phyloP scores from a whole-genome alignment of 140 eudicot species.

The Cichorium intybus region DNA sequence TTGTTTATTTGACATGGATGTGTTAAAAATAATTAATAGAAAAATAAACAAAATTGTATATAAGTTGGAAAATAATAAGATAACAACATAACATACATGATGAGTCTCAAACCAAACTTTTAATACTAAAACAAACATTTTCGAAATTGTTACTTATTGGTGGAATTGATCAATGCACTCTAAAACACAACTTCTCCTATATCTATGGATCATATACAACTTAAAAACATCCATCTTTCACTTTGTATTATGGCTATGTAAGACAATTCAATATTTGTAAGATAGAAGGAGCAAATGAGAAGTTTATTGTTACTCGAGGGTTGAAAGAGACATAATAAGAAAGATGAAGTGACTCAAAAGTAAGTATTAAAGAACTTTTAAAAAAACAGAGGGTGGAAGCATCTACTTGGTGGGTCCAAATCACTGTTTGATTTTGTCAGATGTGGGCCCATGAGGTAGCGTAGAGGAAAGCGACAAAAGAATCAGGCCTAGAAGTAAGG shows the following conservation, averaged over 20 bases:
- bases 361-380: background rate
- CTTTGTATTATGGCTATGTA: background rate
- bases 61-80: too few relatives aligned
- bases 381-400: constrained; percentile 14
- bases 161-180: too few relatives aligned
- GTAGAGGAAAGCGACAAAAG: constrained; percentile 51
- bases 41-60: too few relatives aligned
- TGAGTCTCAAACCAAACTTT: background rate
- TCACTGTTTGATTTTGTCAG: constrained; percentile 22
- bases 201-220: background rate
- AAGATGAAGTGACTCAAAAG: background rate
- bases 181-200: too few relatives aligned
- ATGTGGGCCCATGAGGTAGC: constrained; percentile 20
- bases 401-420: constrained; percentile 13
- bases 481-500: constrained; percentile 39
- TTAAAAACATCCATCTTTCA: background rate
- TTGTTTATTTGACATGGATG: too few relatives aligned
- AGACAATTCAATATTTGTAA: background rate
- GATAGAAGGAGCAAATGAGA: background rate
- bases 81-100: too few relatives aligned
- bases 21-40: too few relatives aligned
- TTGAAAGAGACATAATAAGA: background rate
- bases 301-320: constrained; percentile 1
- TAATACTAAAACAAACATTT: too few relatives aligned
- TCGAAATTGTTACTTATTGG: too few relatives aligned